These are phyloP conservation scores for Arachnopeziza araneosa DNA, from an alignment of 2,329 filamentous ascomycete species.

Conservation along the genomic window DNA sequence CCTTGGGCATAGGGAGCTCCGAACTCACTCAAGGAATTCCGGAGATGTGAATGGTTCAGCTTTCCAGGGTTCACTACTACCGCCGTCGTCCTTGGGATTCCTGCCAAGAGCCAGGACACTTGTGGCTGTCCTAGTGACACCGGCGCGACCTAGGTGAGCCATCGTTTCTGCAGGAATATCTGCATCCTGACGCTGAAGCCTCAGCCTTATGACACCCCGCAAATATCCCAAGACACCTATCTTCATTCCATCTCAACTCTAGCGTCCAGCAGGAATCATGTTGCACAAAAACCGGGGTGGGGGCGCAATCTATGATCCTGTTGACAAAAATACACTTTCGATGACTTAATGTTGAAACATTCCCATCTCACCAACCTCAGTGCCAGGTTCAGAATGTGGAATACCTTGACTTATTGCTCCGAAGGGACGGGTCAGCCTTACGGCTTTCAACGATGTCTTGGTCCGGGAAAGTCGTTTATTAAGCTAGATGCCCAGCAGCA, in stretches of 20 bases:
- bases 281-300: not conserved
- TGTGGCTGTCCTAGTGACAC: not conserved
- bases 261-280: not conserved
- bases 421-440: not conserved
- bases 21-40: not conserved
- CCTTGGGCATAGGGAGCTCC: not conserved
- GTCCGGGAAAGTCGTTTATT: not conserved
- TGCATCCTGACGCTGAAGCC: not conserved
- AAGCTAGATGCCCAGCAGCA: not conserved
- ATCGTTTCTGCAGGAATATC: not conserved
- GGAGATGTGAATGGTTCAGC: not conserved
- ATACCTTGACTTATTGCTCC: not conserved
- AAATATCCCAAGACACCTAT: not conserved
- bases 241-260: not conserved
- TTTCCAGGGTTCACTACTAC: not conserved
- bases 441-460: not conserved
- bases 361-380: conserved; percentile 4
- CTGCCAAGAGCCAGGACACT: not conserved
- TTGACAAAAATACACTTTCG: conserved; percentile 7
- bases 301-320: conserved; percentile 5
- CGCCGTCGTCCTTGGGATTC: not conserved
- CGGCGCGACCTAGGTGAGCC: not conserved
- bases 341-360: conserved; percentile 1
- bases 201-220: not conserved
- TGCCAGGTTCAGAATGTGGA: conserved; percentile 9